Conservation (phyloP, 176 grass and related monocot species). For the Leersia perrieri region DNA sequence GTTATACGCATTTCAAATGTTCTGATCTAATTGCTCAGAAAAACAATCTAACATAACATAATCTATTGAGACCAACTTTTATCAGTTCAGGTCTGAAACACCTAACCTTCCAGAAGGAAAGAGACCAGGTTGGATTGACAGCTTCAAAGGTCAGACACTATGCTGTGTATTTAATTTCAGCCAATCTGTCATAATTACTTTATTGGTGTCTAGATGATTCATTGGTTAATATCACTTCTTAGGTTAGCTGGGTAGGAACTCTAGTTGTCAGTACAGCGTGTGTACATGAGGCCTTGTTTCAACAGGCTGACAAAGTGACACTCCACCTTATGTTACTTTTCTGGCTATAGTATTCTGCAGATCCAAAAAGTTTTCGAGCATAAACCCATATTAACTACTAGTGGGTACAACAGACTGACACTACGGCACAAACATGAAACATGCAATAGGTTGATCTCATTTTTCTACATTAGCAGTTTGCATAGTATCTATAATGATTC, state of each 20-base stretch:
- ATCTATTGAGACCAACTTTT: not conserved
- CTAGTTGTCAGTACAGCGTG: not conserved
- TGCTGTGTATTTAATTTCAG: not conserved
- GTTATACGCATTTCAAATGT: not conserved
- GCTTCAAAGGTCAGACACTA: not conserved
- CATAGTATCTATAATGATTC: not conserved
- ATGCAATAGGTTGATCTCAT: not conserved
- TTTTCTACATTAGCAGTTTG: not conserved
- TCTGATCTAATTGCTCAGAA: not conserved
- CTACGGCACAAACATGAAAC: not conserved
- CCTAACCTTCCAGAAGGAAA: not conserved
- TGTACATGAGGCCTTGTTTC: not conserved
- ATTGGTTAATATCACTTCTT: not conserved
- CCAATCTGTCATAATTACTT: conserved; percentile 2
- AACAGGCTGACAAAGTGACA: not conserved
- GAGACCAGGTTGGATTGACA: not conserved
- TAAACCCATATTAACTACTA: conserved; percentile 18
- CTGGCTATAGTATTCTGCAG: not conserved
- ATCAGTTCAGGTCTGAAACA: not conserved
- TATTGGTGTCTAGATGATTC: not conserved
- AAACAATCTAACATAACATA: not conserved
- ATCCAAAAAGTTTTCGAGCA: conserved; percentile 8
- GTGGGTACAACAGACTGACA: not conserved
- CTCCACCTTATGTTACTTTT: not conserved
- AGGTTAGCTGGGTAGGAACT: not conserved